These are phyloP conservation scores for Ophiostoma himal-ulmi DNA, from an alignment of 2,329 filamentous ascomycete genomes.

Conservation along the genomic window DNA sequence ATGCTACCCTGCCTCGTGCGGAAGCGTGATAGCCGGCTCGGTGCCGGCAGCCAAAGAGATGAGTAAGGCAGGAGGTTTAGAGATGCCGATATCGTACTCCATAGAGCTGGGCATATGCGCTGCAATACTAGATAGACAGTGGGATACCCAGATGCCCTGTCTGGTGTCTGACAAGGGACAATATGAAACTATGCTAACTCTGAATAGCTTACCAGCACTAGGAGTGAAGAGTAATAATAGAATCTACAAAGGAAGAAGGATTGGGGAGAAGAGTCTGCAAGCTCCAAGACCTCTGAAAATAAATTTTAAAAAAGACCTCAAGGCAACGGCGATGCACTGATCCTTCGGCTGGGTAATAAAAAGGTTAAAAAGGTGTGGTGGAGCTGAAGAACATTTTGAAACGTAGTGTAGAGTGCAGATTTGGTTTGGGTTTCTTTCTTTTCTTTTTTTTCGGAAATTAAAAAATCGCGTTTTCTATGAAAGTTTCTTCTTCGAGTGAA, in stretches of 20 bases:
- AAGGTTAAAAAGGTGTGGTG: not conserved
- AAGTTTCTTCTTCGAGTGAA: not conserved
- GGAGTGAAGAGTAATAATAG: not conserved
- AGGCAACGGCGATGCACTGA: not conserved
- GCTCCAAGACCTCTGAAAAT: not conserved
- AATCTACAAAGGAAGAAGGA: not conserved
- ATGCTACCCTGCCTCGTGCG: conserved; percentile 4
- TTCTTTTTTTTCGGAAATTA: not conserved
- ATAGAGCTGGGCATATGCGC: not conserved
- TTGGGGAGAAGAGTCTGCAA: not conserved
- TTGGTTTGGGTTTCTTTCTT: not conserved
- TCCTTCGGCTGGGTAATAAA: not conserved
- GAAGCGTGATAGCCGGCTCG: not conserved
- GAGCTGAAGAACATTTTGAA: not conserved
- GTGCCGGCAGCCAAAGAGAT: not conserved
- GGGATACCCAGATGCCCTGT: not conserved
- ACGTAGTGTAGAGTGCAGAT: not conserved
- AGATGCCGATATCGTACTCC: not conserved
- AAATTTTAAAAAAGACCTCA: not conserved
- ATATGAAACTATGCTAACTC: conserved; percentile 4
- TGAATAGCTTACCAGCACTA: not conserved
- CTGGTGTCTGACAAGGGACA: not conserved
- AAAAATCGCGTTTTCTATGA: not conserved
- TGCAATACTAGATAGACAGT: not conserved
- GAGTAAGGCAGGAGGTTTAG: not conserved